Evolutionary conservation across 2,329 filamentous ascomycete species (phyloP).

Genomic region (Amesomyces nigricolor): DNA sequence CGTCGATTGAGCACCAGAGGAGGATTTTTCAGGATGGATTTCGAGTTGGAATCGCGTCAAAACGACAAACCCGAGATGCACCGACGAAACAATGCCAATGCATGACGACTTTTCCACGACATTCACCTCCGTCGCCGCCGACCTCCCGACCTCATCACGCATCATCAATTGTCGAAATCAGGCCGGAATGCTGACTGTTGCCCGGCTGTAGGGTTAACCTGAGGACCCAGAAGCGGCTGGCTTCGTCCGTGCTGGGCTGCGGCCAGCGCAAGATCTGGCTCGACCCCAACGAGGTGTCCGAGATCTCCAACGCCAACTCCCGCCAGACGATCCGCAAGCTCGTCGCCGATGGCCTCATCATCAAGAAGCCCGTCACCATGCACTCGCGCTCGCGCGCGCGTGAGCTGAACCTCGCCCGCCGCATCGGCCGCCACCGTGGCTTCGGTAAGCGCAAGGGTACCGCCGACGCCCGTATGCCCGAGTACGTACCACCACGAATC

Average conservation of each 20-base stretch:
- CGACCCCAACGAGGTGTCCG: conserved; percentile 97
- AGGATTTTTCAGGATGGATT: conserved; percentile 11
- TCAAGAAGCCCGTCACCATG: conserved; percentile 99
- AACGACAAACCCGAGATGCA: background rate
- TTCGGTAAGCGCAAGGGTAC: conserved; percentile 99
- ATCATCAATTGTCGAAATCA: background rate
- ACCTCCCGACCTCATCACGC: background rate
- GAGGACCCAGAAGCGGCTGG: conserved; percentile 99
- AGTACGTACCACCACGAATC: conserved; percentile 52
- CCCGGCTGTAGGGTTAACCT: conserved; percentile 81
- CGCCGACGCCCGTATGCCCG: conserved; percentile 97
- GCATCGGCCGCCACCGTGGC: conserved; percentile 95
- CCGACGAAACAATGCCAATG: conserved; percentile 1
- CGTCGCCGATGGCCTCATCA: conserved; percentile 99
- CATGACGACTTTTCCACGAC: conserved; percentile 6
- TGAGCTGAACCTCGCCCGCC: conserved; percentile 88
- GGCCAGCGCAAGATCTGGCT: conserved; percentile 99
- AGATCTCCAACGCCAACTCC: conserved; percentile 99
- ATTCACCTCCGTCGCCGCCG: conserved; percentile 5
- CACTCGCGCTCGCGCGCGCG: conserved; percentile 96
- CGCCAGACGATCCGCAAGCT: conserved; percentile 99
- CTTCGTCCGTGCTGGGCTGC: conserved; percentile 96
- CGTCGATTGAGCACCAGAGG: conserved; percentile 7
- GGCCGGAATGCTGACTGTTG: conserved; percentile 23
- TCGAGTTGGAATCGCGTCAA: conserved; percentile 14